These are phyloP conservation scores for Xylaria arbuscula DNA, from an alignment of 2,329 filamentous ascomycete species.

Conservation along the genomic window DNA sequence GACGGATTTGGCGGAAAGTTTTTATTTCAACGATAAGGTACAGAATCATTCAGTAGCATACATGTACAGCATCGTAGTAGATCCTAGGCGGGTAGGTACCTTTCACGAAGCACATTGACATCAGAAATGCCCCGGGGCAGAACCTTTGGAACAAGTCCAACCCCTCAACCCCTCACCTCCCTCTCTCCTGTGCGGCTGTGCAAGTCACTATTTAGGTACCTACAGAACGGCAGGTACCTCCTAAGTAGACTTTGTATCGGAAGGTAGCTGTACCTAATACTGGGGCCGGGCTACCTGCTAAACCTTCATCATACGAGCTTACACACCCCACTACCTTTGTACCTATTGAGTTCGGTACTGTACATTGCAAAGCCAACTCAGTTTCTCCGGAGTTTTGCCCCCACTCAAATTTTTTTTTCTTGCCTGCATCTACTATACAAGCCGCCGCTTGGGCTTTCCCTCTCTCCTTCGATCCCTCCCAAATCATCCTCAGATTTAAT, in stretches of 20 bases:
- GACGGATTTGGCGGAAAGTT: not conserved
- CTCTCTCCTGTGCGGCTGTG: conserved; percentile 21
- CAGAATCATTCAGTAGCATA: not conserved
- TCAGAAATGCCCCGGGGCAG: conserved; percentile 13
- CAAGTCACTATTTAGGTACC: not conserved
- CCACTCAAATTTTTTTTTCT: conserved; percentile 50
- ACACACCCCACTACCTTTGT: not conserved
- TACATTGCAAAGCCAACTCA: conserved; percentile 36
- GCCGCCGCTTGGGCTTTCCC: conserved; percentile 40
- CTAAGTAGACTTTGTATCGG: too few relatives aligned
- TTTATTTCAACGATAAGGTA: not conserved
- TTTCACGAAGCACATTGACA: conserved; percentile 5
- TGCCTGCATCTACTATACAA: conserved; percentile 33
- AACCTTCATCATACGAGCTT: not conserved
- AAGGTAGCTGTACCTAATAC: conserved; percentile 23
- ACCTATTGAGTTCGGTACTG: not conserved
- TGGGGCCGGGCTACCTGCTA: conserved; percentile 7
- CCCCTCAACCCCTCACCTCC: conserved; percentile 34
- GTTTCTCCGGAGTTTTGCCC: conserved; percentile 48
- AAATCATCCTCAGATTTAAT: conserved; percentile 41
- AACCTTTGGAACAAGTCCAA: conserved; percentile 11
- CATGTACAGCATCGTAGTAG: conserved; percentile 1
- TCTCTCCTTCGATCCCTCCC: conserved; percentile 42
- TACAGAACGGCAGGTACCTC: too few relatives aligned
- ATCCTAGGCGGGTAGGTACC: not conserved